Conservation (phyloP, 495 filamentous ascomycete species). For the Hypoxylon rickii region DNA sequence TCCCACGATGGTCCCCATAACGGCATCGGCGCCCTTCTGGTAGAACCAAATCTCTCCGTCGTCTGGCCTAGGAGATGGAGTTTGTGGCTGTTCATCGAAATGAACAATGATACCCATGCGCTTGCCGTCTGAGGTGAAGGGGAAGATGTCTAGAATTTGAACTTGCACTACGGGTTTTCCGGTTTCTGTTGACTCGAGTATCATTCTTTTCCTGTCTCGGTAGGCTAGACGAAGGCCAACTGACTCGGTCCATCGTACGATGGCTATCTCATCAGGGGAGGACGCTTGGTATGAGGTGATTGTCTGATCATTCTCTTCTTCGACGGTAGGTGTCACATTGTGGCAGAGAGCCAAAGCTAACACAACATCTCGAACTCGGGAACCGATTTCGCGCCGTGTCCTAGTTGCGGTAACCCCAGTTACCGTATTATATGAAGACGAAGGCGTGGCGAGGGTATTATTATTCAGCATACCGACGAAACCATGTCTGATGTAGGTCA, state of each 20-base stretch:
- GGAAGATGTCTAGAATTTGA: slow-evolving; percentile 90
- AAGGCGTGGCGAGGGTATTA: slow-evolving; percentile 69
- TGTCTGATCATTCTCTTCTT: slow-evolving; percentile 77
- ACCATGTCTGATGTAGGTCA: slow-evolving; percentile 79
- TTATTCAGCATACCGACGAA: slow-evolving; percentile 61
- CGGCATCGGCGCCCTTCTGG: slow-evolving; percentile 97
- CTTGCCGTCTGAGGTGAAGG: slow-evolving; percentile 96
- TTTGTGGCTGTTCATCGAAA: slow-evolving; percentile 63
- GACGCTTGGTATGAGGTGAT: slow-evolving; percentile 92
- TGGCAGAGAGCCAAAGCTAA: slow-evolving; percentile 93
- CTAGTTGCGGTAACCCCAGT: slow-evolving; percentile 68
- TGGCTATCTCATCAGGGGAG: slow-evolving; percentile 97
- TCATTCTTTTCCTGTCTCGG: slow-evolving; percentile 84
- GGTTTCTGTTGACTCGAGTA: slow-evolving; percentile 77
- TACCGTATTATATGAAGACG: slow-evolving; percentile 64
- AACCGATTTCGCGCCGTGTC: slow-evolving; percentile 88
- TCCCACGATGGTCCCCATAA: slow-evolving; percentile 92
- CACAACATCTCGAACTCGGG: slow-evolving; percentile 87
- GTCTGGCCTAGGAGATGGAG: slow-evolving; percentile 44
- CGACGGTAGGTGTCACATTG: slow-evolving; percentile 92
- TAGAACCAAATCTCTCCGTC: slow-evolving; percentile 94
- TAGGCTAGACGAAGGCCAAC: slow-evolving; percentile 85
- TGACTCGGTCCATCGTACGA: slow-evolving; percentile 92
- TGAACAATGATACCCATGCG: slow-evolving; percentile 97
- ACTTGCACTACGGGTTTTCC: slow-evolving; percentile 81